Evolutionary conservation across 371 early-diverging fungal species (phyloP).

Genomic region (Mycotypha africana): DNA sequence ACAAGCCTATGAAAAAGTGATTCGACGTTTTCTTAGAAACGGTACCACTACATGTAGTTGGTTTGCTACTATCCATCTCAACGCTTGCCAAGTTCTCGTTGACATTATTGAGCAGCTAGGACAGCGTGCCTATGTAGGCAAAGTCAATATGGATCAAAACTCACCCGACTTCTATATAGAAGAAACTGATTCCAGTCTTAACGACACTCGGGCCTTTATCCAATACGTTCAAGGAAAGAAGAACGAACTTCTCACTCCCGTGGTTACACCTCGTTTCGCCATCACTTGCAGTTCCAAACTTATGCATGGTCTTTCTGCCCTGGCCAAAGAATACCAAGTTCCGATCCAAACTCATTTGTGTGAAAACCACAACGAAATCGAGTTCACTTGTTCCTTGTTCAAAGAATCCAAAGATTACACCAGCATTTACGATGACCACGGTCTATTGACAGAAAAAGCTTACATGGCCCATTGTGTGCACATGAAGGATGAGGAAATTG

Average conservation of each 20-base stretch:
- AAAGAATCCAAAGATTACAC: constrained; percentile 70
- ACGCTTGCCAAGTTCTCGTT: constrained; percentile 63
- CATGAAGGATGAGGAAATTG: constrained; percentile 67
- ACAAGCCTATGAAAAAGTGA: constrained; percentile 56
- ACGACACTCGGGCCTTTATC: constrained; percentile 68
- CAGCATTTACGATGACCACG: constrained; percentile 66
- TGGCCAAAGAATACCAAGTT: constrained; percentile 64
- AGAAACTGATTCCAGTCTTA: constrained; percentile 66
- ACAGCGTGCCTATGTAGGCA: constrained; percentile 90
- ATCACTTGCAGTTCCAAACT: constrained; percentile 71
- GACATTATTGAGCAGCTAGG: constrained; percentile 65
- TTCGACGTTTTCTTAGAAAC: constrained; percentile 62
- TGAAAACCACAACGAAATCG: constrained; percentile 77
- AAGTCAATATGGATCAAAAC: constrained; percentile 93
- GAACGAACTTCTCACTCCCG: constrained; percentile 56
- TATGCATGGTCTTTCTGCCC: constrained; percentile 58
- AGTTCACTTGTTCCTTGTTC: constrained; percentile 63
- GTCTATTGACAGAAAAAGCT: constrained; percentile 58
- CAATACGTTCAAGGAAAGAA: constrained; percentile 40
- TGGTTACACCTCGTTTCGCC: constrained; percentile 89
- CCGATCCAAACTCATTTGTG: constrained; percentile 84
- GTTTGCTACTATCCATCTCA: constrained; percentile 86
- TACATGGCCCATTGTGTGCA: constrained; percentile 95
- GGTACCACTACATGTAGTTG: constrained; percentile 90
- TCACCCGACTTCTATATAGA: constrained; percentile 75